Base-by-base conservation (phyloP, 208 protist genomes). In the Vickermania spadyakhi region DNA sequence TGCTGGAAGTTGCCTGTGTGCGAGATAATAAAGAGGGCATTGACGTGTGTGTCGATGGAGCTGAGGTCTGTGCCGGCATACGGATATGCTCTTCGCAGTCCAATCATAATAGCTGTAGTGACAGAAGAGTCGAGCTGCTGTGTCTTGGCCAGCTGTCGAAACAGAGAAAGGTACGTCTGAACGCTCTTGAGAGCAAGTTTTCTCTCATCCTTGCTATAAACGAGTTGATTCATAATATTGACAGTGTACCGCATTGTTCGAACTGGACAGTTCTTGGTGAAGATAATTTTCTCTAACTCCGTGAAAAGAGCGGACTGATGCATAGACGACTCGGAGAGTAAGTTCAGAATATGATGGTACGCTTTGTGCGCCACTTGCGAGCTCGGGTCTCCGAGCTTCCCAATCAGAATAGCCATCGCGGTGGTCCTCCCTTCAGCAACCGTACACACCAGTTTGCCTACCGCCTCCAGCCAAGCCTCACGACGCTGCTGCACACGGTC, bases 221-320 rank as follows among this genome's bases (percentile, higher is more conserved):
- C 89, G 56, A 96, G 77, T 66, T 96, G 91, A 72, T 92, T 94
- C 79, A 96, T 86, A 5, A 96, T 75, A 68, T 93, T 94, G 29
- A 74, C 82, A 41, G 84, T 81, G 67, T 93, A 94, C 45, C 84
- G 81, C 84, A 93, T 92, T 41, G 91, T 94, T 11, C 73, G 72
- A 29, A 92, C 71, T 2, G 91, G 83, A 70, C 84, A 92, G 72
- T 94, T 94, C 55, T 90, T 87, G 72, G 84, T 93, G 73, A 94
- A 94, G 36, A 87, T 78, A 42, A 94, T 76, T 73, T 91, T 92
- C 73, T 96, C 86, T 25, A 96, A 61, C 70, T 96, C 86, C 23
- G 79, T 84, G 65, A 96, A 89, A 31, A 96, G 73, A 62, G 77
- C 73, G 2, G 73, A 21, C 67, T 93, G 88, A 57, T 94, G 88